Base-by-base conservation (phyloP, 495 filamentous ascomycete species). In the Daldinia vernicosa region DNA sequence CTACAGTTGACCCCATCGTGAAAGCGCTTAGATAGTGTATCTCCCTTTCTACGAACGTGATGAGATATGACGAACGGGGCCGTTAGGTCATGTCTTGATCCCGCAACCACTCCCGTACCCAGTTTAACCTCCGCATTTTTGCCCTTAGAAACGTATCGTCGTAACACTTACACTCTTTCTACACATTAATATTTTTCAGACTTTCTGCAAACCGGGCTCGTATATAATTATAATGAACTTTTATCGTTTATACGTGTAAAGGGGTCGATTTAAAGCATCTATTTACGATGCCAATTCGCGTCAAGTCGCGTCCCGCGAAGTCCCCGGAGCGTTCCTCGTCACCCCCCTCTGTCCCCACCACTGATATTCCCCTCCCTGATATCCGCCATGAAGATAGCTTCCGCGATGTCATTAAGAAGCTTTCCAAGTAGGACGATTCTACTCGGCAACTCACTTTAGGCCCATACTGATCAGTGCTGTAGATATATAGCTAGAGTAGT, bases 401-500 rank as follows among this genome's bases (percentile, higher is more conserved):
- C 60, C 83, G 87, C 11, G 84, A 86, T 53, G 81, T 93, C n/a
- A 83, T 93, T 51, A 87, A 87, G 75, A 89, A 91, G 74, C 79
- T 94, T 15, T 89, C 90, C 19, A 79, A 84, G 89, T 92, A 81
- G 73, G 83, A 54, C 37, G 8, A 32, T 6, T 60, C 43, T 27
- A 6, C 33, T 37, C 32, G 28, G 2, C 26, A 56, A 57, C 5
- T 51, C 1, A 7, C 9, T 64, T 39, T 15, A 9, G 1, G 50
- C 28, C 24, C 24, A 58, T 66, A 75, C 68, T 73, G 32, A 70
- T 60, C 3, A 28, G 6, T 24, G 53, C 11, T 43, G 6, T 50
- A 77, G 90, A 68, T 93, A 88, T 77, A 83, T 95, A 43, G 80
- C 85, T 51, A 85, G 88, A 30, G 86, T 88, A 3, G 85, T 96